A percentile compares a stretch with the other conserved stretches of the same genome.
These are phyloP conservation scores for Pseudozyma sp. DNA, from an alignment of 1,284 basidiomycete species.

Conservation along the genomic window DNA sequence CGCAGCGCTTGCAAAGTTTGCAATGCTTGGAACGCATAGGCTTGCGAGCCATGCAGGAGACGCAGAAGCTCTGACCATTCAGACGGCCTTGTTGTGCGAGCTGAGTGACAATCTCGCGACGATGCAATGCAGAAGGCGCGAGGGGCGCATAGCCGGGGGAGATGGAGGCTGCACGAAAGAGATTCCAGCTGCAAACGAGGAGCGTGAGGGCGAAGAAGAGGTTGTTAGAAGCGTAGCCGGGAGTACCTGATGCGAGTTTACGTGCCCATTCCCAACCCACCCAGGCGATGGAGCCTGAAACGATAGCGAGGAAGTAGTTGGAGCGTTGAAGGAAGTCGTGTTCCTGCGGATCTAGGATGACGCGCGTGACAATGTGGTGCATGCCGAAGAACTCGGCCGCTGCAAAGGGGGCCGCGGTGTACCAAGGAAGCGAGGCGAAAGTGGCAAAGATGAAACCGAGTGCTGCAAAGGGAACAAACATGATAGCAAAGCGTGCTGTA, in stretches of 20 bases:
- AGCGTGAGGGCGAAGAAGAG: constrained; percentile 80
- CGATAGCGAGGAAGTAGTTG: constrained; percentile 93
- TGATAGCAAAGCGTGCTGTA: constrained; percentile 84
- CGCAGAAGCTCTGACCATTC: constrained; percentile 95
- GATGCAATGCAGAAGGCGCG: constrained; percentile 70
- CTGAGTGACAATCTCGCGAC: constrained; percentile 47
- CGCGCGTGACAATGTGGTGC: constrained; percentile 78
- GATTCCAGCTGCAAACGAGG: constrained; percentile 84
- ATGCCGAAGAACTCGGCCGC: constrained; percentile 87
- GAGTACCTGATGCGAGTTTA: constrained; percentile 69
- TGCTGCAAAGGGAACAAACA: constrained; percentile 81
- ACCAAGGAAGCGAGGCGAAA: constrained; percentile 85
- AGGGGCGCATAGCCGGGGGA: constrained; percentile 91
- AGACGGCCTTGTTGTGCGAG: constrained; percentile 86
- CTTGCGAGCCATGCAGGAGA: constrained; percentile 91
- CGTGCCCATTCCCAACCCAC: constrained; percentile 84
- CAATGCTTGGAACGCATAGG: constrained; percentile 96
- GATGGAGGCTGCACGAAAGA: constrained; percentile 86
- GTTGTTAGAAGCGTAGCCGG: constrained; percentile 78
- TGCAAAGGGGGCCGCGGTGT: constrained; percentile 83
- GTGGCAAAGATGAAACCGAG: constrained; percentile 86
- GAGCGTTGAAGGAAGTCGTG: constrained; percentile 57
- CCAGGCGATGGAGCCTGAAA: constrained; percentile 86
- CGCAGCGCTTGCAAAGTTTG: constrained; percentile 87
- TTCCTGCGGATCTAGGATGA: constrained; percentile 42